Evolutionary conservation across 2,329 filamentous ascomycete species (phyloP), one percentile per base, ranked within the genome.

Genomic region (Cercospora sp.): DNA sequence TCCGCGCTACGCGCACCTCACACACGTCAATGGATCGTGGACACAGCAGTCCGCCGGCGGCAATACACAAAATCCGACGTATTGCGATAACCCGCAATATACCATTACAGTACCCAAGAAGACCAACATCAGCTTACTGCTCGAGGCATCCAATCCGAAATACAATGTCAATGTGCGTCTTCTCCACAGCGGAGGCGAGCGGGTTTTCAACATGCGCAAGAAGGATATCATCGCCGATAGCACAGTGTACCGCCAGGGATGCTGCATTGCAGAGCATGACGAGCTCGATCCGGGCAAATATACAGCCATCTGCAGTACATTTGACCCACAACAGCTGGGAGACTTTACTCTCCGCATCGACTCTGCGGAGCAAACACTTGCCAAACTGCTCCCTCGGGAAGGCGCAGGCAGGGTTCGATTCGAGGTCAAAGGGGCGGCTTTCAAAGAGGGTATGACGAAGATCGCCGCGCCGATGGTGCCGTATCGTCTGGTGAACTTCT

Each of bases 231-330:
- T 96, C 26, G 87, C 87, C 23, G 90, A 92, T 65, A 96, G 92
- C 36, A 92, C 92, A n/a, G 93, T 97, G 73, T 97, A 99, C 79
- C 89, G 91, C 60, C 89, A 90, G 30, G 91, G 91, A 30, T 92
- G 91, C 76, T 91, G 91, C 3, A 83, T 93, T 33, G 89, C 90
- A 2, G 87, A 91, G 69, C 81, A 87, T 6, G 72, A 78, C 75
- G 75, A 82, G 20, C 81, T 97, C 18, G 88, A 89, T 45, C 82
- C 87, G 0, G 94, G 94, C 0, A 84, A 84, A 0, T 99, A 98
- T 79, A 97, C 92, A 0, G 85, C 97, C 65, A 90, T 97, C 6
- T 94, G 91, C 77, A 97, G 93, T 2, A 97, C 94, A 0, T 98
- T 96, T 78, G 93, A 97, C 70, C 86, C 90, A 0, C 90, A 90